These are phyloP conservation scores for Sclerotinia glacialis DNA, from an alignment of 2,329 filamentous ascomycete species.

Conservation along the genomic window DNA sequence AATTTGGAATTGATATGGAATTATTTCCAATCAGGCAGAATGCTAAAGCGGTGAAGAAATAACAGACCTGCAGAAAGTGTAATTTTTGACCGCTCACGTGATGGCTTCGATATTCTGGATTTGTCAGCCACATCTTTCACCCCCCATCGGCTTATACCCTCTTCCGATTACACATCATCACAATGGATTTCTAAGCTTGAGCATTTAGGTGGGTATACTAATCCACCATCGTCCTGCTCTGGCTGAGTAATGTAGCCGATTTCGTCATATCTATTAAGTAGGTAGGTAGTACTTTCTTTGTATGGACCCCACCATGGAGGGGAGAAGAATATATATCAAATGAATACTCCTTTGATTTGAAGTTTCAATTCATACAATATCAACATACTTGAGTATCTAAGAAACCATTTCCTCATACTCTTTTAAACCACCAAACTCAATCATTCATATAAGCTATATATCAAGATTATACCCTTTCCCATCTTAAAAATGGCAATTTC, in stretches of 20 bases:
- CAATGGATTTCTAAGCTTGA: not conserved
- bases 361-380: not conserved
- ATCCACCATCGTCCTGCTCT: not conserved
- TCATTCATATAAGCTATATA: not conserved
- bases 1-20: not conserved
- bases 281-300: not conserved
- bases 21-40: not conserved
- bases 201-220: not conserved
- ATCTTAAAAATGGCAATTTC: constrained; percentile 30
- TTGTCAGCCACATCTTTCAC: not conserved
- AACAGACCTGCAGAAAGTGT: not conserved
- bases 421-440: not conserved
- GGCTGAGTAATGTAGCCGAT: not conserved
- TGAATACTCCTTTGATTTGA: not conserved
- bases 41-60: not conserved
- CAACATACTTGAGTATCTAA: not conserved
- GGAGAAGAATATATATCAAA: not conserved
- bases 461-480: not conserved
- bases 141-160: not conserved
- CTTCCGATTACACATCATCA: not conserved
- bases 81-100: not conserved
- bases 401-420: not conserved
- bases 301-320: not conserved
- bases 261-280: not conserved
- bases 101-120: not conserved